phyloP scores from a whole-genome alignment of 352 stramenopile species.

The Globisporangium yorkense region DNA sequence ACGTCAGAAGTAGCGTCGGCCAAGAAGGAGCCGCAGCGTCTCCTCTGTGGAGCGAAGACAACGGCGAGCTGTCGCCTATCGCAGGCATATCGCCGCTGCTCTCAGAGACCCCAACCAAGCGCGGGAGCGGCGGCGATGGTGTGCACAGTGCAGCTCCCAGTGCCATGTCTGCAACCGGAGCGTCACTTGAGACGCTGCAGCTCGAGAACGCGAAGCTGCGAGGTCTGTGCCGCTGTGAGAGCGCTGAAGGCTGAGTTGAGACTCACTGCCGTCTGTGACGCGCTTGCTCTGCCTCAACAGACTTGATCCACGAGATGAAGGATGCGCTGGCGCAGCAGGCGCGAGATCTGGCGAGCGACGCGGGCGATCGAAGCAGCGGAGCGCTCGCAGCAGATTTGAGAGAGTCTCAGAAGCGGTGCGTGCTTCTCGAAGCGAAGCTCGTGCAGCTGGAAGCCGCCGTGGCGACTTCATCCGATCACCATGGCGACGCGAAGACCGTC shows the following conservation, averaged over 20 bases:
- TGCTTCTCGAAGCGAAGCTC: slow-evolving; percentile 39
- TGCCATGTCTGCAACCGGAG: slow-evolving; percentile 6
- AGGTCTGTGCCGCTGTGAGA: slow-evolving; percentile 7
- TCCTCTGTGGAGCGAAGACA: slow-evolving; percentile 66
- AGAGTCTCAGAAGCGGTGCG: slow-evolving; percentile 33
- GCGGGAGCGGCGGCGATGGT: background rate
- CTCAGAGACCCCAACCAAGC: slow-evolving; percentile 29
- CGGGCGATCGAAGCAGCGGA: slow-evolving; percentile 2
- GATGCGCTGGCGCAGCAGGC: slow-evolving; percentile 55
- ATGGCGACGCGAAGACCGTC: background rate
- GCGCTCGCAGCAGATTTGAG: slow-evolving; percentile 19
- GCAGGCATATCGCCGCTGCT: slow-evolving; percentile 41
- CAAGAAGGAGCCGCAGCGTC: slow-evolving; percentile 23
- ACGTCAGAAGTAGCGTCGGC: background rate
- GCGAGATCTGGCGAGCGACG: slow-evolving; percentile 5
- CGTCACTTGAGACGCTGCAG: slow-evolving; percentile 22
- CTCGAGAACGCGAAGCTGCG: slow-evolving; percentile 56
- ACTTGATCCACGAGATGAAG: slow-evolving; percentile 78
- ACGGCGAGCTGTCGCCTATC: slow-evolving; percentile 45
- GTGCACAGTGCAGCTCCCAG: background rate
- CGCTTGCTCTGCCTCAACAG: slow-evolving; percentile 5
- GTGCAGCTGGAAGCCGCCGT: slow-evolving; percentile 11
- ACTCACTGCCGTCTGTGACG: background rate
- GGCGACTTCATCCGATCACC: background rate
- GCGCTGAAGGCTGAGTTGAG: background rate